Base-by-base conservation (phyloP, 345 rosid genomes). In the Raphanus raphanistrum region DNA sequence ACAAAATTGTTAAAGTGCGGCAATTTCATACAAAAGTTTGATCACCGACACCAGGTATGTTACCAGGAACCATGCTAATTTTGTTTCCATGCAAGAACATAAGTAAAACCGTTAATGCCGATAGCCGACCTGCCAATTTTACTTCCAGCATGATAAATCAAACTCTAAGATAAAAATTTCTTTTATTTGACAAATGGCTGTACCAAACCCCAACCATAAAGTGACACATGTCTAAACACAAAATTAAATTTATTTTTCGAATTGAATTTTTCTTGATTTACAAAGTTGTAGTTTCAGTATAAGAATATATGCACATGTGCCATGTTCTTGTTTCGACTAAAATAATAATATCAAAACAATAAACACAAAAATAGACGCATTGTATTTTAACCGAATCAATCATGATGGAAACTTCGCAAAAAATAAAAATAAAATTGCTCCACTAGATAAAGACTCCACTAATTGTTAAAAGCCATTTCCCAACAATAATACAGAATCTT, bases 321-420 rank as follows among this genome's bases (percentile, higher is more conserved):
- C 79, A 79, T 79, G 82, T 79, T 74, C 79, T 55, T 28, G 63
- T 63, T 55, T 55, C 43, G 10, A 74, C 61, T 54, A 62, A 48
- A 41, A 48, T 48, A 48, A 48, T n/a, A 13, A 48, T 48, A 13
- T n/a, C 55, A n/a, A 68, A 79, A 13, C 16, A 26, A 27, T 59
- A 28, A 67, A 48, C 73, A 43, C 41, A 48, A 66, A 32, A 58
- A 72, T 5, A 67, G 70, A 62, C 50, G 68, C 25, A 61, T 48
- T 48, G 26, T 38, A 33, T 27, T 55, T 79, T 74, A 79, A 62
- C 71, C 17, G 75, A 79, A 74, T 69, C 75, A 79, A 79, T 74
- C 79, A 74, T 79, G 71, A 79, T 38, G 25, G 79, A 74, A 79
- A 79, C 29, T 36, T 68, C 60, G 11, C 66, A 45, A 43, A 50